These are phyloP conservation scores for Epichloe brachyelytri DNA, from an alignment of 2,329 filamentous ascomycete species.

Conservation along the genomic window DNA sequence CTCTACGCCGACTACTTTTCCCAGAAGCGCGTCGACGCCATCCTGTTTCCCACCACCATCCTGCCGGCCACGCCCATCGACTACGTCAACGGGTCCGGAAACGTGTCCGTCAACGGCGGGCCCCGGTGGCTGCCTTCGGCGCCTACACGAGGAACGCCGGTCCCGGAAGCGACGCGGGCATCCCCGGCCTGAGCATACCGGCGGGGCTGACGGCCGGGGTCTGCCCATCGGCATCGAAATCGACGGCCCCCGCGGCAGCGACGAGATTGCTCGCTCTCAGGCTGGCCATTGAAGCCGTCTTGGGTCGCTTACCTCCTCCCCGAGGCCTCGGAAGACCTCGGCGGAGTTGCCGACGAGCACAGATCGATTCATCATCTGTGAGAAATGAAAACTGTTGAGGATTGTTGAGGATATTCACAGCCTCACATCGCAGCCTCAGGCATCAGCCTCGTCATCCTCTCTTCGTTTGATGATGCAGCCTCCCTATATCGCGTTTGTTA, in stretches of 20 bases:
- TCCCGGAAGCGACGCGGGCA: constrained; percentile 9
- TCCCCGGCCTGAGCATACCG: constrained; percentile 9
- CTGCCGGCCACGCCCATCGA: constrained; percentile 9
- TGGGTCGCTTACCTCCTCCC: constrained; percentile 6
- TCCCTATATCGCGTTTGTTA: too few relatives aligned
- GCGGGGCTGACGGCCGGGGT: constrained; percentile 4
- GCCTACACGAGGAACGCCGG: constrained; percentile 6
- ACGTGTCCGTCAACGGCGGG: constrained; percentile 9
- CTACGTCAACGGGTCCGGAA: constrained; percentile 6
- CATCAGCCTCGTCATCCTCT: too few relatives aligned
- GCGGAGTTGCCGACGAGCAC: not conserved
- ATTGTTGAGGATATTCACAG: too few relatives aligned
- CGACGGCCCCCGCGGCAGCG: constrained; percentile 8
- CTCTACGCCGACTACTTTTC: constrained; percentile 8
- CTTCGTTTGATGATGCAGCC: too few relatives aligned
- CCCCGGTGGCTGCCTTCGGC: constrained; percentile 6
- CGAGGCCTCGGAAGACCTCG: not conserved
- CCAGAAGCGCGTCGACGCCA: constrained; percentile 4
- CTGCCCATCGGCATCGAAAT: constrained; percentile 10
- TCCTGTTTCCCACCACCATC: constrained; percentile 9
- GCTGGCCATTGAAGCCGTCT: constrained; percentile 6
- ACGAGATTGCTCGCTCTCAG: constrained; percentile 7
- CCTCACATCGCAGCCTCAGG: too few relatives aligned
- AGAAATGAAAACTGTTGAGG: too few relatives aligned
- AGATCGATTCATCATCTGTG: too few relatives aligned